A percentile compares a stretch with the other conserved stretches of the same genome.
These are phyloP conservation scores for Tylopilus orsonianus DNA, from an alignment of 1,284 basidiomycete species.

Conservation along the genomic window DNA sequence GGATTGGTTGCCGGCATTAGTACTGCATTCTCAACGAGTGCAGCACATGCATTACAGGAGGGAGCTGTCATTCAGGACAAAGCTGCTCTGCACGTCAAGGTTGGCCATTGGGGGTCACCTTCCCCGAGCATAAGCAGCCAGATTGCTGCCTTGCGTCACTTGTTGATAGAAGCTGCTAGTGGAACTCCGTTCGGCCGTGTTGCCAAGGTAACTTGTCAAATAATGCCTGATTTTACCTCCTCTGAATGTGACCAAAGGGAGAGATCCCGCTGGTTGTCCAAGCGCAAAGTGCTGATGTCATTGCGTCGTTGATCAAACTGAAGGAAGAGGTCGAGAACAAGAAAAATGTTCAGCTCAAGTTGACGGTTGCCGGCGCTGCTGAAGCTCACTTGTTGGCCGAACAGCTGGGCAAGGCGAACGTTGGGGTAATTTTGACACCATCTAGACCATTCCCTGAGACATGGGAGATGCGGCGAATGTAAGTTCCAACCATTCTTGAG, in stretches of 20 bases:
- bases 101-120: conserved; percentile 44
- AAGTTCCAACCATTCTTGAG: conserved; percentile 16
- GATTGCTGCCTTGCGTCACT: conserved; percentile 60
- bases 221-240: conserved; percentile 1
- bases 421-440: conserved; percentile 74
- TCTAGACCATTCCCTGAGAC: conserved; percentile 56
- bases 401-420: conserved; percentile 65
- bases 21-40: conserved; percentile 63
- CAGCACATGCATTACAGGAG: conserved; percentile 58
- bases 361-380: conserved; percentile 69
- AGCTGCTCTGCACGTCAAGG: conserved; percentile 69
- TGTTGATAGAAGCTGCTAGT: conserved; percentile 52
- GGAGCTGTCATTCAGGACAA: conserved; percentile 71
- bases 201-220: conserved; percentile 26
- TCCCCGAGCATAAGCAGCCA: conserved; percentile 60
- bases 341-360: conserved; percentile 39
- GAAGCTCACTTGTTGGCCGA: conserved; percentile 79
- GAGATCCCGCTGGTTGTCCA: conserved; percentile 58
- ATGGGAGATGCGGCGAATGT: conserved; percentile 60
- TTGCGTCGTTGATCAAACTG: conserved; percentile 76
- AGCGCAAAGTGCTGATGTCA: conserved; percentile 68
- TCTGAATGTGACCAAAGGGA: conserved; percentile 37
- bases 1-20: conserved; percentile 69
- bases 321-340: conserved; percentile 69
- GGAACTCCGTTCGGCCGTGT: conserved; percentile 56